Evolutionary conservation across 2,329 filamentous ascomycete genomes (phyloP).

Genomic region (Aspergillus pseudoterreus): DNA sequence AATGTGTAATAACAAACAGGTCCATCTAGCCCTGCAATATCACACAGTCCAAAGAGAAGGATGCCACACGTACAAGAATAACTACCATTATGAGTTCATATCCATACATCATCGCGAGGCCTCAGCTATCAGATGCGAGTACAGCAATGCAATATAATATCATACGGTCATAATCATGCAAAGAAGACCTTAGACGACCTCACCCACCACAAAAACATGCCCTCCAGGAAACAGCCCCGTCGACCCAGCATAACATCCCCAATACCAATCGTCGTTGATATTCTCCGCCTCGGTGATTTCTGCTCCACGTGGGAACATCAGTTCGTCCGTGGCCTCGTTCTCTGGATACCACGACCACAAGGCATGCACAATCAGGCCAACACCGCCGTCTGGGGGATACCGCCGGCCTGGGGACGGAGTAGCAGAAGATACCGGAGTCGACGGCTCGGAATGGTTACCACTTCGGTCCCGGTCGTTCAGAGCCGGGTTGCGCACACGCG

Average conservation of each 20-base stretch:
- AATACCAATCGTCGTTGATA: slow-evolving; percentile 87
- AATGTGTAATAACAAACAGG: too few species aligned
- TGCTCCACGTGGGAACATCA: slow-evolving; percentile 78
- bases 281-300: slow-evolving; percentile 81
- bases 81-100: too few species aligned
- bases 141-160: too few species aligned
- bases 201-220: slow-evolving; percentile 59
- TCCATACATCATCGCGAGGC: too few species aligned
- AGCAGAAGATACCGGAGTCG: slow-evolving; percentile 58
- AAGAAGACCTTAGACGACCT: slow-evolving; percentile 22
- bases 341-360: slow-evolving; percentile 77
- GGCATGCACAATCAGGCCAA: slow-evolving; percentile 62
- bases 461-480: slow-evolving; percentile 7
- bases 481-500: slow-evolving; percentile 24
- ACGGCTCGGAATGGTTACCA: slow-evolving; percentile 4
- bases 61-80: too few species aligned
- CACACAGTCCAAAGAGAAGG: too few species aligned
- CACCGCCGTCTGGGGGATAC: slow-evolving; percentile 74
- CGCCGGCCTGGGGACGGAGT: slow-evolving; percentile 15
- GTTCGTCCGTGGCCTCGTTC: slow-evolving; percentile 58
- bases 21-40: too few species aligned
- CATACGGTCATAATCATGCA: not conserved
- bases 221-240: slow-evolving; percentile 76
- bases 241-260: slow-evolving; percentile 77
- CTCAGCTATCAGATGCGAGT: too few species aligned